Conservation (phyloP, 257 asterid genomes). For the Plantago ovata region DNA sequence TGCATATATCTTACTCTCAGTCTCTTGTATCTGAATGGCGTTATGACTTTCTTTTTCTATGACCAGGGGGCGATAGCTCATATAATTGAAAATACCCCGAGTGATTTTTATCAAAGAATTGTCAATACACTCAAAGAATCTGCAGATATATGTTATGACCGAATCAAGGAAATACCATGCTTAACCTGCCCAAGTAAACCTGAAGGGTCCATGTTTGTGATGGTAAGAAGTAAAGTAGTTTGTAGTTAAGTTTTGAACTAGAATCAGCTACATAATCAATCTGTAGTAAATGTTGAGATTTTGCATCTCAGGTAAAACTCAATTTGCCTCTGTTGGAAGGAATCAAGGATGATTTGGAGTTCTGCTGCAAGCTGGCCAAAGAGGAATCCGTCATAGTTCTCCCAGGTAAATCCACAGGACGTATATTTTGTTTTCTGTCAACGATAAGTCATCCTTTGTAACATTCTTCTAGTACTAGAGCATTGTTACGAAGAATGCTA, state of each 20-base stretch:
- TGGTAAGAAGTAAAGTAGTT: conserved; percentile 43
- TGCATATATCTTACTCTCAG: background rate
- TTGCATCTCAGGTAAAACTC: conserved; percentile 50
- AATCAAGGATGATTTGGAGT: conserved; percentile 65
- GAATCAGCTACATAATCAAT: conserved; percentile 1
- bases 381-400: conserved; percentile 70
- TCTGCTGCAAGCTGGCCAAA: conserved; percentile 64
- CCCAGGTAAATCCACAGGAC: conserved; percentile 47
- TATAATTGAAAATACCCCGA: conserved; percentile 51
- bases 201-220: conserved; percentile 76
- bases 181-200: conserved; percentile 81
- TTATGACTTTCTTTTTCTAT: background rate
- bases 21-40: background rate
- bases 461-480: too few relatives aligned
- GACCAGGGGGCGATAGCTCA: conserved; percentile 69
- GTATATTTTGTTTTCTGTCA: background rate
- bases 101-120: conserved; percentile 50
- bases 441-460: background rate
- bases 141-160: conserved; percentile 45
- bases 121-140: conserved; percentile 40
- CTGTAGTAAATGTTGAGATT: background rate
- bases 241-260: background rate
- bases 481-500: too few relatives aligned
- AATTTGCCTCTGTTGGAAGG: conserved; percentile 46
- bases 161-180: conserved; percentile 55